phyloP scores from a whole-genome alignment of 306 rosid species.

The Medicago lupulina region DNA sequence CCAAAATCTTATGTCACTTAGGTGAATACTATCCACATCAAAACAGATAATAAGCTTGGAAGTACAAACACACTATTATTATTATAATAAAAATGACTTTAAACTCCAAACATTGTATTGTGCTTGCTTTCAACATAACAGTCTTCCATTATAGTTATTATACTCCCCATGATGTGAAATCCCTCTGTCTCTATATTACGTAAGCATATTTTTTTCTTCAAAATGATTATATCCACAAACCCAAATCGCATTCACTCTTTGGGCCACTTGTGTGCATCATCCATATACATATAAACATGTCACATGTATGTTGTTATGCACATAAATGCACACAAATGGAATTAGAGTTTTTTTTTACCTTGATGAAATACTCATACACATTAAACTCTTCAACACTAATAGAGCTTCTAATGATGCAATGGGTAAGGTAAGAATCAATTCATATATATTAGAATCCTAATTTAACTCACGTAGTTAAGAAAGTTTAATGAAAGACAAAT shows the following conservation, averaged over 20 bases:
- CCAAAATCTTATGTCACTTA: slow-evolving; percentile 45
- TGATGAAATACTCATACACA: too few relatives aligned
- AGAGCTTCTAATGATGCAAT: too few relatives aligned
- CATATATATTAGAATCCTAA: too few relatives aligned
- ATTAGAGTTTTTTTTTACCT: too few relatives aligned
- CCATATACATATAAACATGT: slow-evolving; percentile 35
- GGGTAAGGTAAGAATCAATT: too few relatives aligned
- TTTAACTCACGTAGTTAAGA: too few relatives aligned
- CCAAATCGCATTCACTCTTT: slow-evolving; percentile 52
- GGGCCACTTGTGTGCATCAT: slow-evolving; percentile 39
- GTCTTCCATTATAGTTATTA: slow-evolving; percentile 56
- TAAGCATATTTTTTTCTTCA: slow-evolving; percentile 59
- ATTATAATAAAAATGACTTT: slow-evolving; percentile 58
- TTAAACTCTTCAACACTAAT: too few relatives aligned
- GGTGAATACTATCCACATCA: slow-evolving; percentile 39
- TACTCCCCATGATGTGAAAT: slow-evolving; percentile 58
- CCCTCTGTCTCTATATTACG: slow-evolving; percentile 56
- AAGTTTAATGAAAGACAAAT: too few relatives aligned
- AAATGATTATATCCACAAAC: slow-evolving; percentile 80
- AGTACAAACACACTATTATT: slow-evolving; percentile 42
- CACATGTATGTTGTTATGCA: slow-evolving; percentile 33
- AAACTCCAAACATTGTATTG: slow-evolving; percentile 43
- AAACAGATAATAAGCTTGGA: slow-evolving; percentile 42
- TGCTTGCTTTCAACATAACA: slow-evolving; percentile 56
- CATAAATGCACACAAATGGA: background rate